These are phyloP conservation scores for Fraxinus nigra DNA, from an alignment of 305 asterid genomes.

Conservation along the genomic window DNA sequence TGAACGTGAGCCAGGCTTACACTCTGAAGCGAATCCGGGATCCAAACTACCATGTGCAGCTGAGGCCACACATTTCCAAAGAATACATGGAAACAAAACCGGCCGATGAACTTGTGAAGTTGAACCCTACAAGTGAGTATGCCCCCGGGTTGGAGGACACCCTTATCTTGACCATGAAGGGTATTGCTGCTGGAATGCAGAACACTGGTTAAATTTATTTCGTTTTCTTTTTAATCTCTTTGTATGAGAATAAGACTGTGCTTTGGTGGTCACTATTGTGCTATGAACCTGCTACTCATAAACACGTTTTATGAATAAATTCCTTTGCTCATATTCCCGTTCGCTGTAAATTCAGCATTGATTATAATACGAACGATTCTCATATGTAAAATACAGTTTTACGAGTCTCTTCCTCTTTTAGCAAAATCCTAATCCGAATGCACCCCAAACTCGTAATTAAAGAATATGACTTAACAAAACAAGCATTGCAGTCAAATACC, in stretches of 20 bases:
- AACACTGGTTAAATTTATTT: constrained; percentile 65
- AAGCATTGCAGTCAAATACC: not conserved
- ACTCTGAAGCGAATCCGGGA: constrained; percentile 80
- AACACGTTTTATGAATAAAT: not conserved
- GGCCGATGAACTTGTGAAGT: constrained; percentile 65
- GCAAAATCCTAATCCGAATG: not conserved
- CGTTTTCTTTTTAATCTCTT: not conserved
- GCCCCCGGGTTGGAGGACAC: constrained; percentile 98
- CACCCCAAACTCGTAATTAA: not conserved
- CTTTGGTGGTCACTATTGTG: not conserved
- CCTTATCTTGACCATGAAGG: constrained; percentile 96
- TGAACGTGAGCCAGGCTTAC: constrained; percentile 83
- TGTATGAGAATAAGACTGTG: constrained; percentile 1
- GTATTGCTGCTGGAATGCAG: constrained; percentile 98
- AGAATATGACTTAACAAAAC: not conserved
- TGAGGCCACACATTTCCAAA: constrained; percentile 76
- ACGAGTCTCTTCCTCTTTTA: not conserved
- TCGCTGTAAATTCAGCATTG: not conserved
- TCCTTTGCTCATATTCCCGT: not conserved
- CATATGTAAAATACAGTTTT: not conserved
- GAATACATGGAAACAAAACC: constrained; percentile 63
- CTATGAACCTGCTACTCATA: not conserved
- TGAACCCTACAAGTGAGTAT: constrained; percentile 84
- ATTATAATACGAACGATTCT: not conserved
- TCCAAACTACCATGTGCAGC: constrained; percentile 65